Conservation (phyloP, 1,139 yeast species). For the Spathaspora sp. region DNA sequence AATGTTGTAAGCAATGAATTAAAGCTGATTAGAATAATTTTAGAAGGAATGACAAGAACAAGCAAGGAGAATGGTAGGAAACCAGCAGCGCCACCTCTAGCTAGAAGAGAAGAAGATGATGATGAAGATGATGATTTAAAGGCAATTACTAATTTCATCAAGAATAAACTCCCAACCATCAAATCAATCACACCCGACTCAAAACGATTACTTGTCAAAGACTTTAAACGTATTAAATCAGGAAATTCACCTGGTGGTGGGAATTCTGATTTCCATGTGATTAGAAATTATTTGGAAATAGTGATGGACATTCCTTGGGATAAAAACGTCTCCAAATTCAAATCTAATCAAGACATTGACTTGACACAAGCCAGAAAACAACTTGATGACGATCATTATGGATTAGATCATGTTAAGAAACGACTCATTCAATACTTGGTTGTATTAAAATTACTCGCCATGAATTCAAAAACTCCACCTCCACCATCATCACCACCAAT, state of each 20-base stretch:
- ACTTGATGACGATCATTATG: conserved; percentile 81
- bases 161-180: conserved; percentile 46
- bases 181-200: conserved; percentile 47
- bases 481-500: not conserved
- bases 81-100: conserved; percentile 10
- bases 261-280: conserved; percentile 73
- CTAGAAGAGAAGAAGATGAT: conserved; percentile 29
- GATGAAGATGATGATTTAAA: conserved; percentile 47
- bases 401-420: conserved; percentile 77
- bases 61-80: conserved; percentile 14
- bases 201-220: conserved; percentile 58
- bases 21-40: conserved; percentile 52
- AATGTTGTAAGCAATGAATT: conserved; percentile 61
- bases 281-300: conserved; percentile 69
- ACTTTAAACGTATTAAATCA: conserved; percentile 58
- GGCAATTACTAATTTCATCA: conserved; percentile 45
- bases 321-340: conserved; percentile 36
- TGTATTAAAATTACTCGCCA: conserved; percentile 63
- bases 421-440: conserved; percentile 81
- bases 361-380: conserved; percentile 55
- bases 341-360: conserved; percentile 48
- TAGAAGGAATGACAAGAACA: conserved; percentile 47
- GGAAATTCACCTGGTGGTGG: conserved; percentile 44
- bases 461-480: conserved; percentile 17
- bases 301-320: conserved; percentile 71